Conservation (phyloP, 805 yeast species). For the Candida tibetensis region DNA sequence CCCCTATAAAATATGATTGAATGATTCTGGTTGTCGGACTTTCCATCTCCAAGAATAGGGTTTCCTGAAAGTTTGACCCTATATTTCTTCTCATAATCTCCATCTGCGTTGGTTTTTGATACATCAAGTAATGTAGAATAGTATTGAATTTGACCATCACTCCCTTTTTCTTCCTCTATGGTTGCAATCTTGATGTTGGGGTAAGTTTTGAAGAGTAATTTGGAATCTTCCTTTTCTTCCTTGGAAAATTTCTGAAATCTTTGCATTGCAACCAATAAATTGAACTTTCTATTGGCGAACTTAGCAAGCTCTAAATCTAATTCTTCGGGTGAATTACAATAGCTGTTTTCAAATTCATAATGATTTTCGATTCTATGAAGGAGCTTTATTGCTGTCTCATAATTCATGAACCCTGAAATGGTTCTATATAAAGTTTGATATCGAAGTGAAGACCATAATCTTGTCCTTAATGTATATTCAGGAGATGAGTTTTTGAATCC, state of each 20-base stretch:
- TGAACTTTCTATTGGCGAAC: conserved; percentile 76
- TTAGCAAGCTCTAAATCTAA: conserved; percentile 20
- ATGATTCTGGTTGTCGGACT: conserved; percentile 92
- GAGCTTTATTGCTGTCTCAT: conserved; percentile 67
- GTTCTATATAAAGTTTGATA: conserved; percentile 84
- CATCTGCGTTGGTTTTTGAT: conserved; percentile 49
- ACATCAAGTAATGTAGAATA: conserved; percentile 60
- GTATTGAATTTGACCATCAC: conserved; percentile 41
- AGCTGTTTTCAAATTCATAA: background rate
- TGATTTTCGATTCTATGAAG: conserved; percentile 67
- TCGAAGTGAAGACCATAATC: conserved; percentile 85
- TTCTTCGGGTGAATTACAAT: conserved; percentile 1
- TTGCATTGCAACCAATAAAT: conserved; percentile 85
- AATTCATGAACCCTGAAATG: conserved; percentile 79
- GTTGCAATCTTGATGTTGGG: conserved; percentile 63
- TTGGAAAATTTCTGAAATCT: conserved; percentile 62
- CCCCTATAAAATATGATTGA: conserved; percentile 86
- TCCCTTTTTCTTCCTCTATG: conserved; percentile 46
- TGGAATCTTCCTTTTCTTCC: conserved; percentile 67
- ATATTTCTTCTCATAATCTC: conserved; percentile 40
- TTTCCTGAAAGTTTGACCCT: conserved; percentile 83
- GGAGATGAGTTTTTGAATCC: conserved; percentile 71
- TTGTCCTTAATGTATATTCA: conserved; percentile 62
- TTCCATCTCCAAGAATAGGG: conserved; percentile 95
- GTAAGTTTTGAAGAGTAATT: conserved; percentile 63